Conservation (phyloP, 2,329 filamentous ascomycete genomes). For the Botrytis squamosa region DNA sequence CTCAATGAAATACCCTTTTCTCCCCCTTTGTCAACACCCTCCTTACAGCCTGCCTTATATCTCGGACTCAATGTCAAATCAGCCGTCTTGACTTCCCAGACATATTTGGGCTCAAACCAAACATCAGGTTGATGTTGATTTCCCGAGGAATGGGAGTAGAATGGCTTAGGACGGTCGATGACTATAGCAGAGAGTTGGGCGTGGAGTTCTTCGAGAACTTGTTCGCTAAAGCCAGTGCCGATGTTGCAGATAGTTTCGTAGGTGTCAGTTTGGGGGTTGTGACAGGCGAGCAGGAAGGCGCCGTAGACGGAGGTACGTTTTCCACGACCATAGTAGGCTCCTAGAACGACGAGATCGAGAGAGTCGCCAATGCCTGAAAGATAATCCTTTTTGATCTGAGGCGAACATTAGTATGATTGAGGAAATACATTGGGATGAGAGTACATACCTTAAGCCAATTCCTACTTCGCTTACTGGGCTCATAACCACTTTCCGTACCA, state of each 20-base stretch:
- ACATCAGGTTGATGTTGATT: conserved; percentile 95
- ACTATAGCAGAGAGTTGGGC: conserved; percentile 69
- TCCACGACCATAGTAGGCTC: conserved; percentile 90
- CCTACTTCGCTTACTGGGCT: conserved; percentile 91
- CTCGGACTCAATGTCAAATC: conserved; percentile 89
- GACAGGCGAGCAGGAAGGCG: conserved; percentile 92
- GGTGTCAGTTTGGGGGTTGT: conserved; percentile 73
- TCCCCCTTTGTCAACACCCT: conserved; percentile 69
- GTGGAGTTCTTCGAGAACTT: conserved; percentile 86
- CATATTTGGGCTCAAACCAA: conserved; percentile 92
- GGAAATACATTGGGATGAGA: background rate
- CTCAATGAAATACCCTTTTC: conserved; percentile 82
- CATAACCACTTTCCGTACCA: conserved; percentile 87
- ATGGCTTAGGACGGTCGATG: conserved; percentile 90
- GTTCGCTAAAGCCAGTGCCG: conserved; percentile 93
- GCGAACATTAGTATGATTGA: conserved; percentile 18
- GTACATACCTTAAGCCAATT: conserved; percentile 89
- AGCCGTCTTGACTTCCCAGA: conserved; percentile 98
- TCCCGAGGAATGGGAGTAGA: conserved; percentile 81
- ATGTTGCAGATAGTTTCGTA: conserved; percentile 99
- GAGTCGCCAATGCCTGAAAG: conserved; percentile 91
- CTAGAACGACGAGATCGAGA: conserved; percentile 91
- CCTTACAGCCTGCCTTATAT: conserved; percentile 86
- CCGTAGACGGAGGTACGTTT: conserved; percentile 96
- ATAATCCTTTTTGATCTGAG: conserved; percentile 94